Conservation (phyloP, 495 filamentous ascomycete genomes). For the Aspergillus egyptiacus region DNA sequence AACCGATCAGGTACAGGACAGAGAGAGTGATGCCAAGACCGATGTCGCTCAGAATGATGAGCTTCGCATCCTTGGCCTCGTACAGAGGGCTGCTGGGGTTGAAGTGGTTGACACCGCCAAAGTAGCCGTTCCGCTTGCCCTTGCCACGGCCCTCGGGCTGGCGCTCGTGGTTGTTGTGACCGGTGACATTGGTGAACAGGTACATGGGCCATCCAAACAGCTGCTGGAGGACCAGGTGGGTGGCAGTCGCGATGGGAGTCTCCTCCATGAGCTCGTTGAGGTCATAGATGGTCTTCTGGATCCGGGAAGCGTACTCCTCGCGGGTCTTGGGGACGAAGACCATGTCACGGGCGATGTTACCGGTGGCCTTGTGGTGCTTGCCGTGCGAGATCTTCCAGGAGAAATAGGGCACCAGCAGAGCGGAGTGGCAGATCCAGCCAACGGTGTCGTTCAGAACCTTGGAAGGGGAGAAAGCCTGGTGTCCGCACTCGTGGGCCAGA, state of each 20-base stretch:
- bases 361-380: constrained; percentile 95
- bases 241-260: constrained; percentile 76
- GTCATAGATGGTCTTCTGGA: constrained; percentile 69
- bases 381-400: constrained; percentile 91
- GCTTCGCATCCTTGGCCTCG: constrained; percentile 78
- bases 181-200: constrained; percentile 76
- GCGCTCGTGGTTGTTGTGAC: constrained; percentile 85
- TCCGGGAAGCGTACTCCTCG: constrained; percentile 61
- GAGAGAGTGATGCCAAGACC: constrained; percentile 58
- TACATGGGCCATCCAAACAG: constrained; percentile 88
- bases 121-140: constrained; percentile 81
- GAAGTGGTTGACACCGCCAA: constrained; percentile 89
- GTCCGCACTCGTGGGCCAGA: constrained; percentile 67
- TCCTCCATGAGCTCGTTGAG: constrained; percentile 86
- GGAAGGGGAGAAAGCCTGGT: constrained; percentile 77
- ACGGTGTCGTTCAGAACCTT: constrained; percentile 78
- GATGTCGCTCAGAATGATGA: constrained; percentile 78
- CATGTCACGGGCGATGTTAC: constrained; percentile 94
- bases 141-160: constrained; percentile 81
- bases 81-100: constrained; percentile 80
- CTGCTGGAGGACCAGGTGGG: constrained; percentile 74
- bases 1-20: constrained; percentile 53
- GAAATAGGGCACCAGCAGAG: constrained; percentile 81
- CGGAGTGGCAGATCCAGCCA: constrained; percentile 78
- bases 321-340: constrained; percentile 90